Evolutionary conservation across 768 basidiomycete species (phyloP), one percentile per base, ranked within the genome.

Genomic region (Tricholomella constricta): DNA sequence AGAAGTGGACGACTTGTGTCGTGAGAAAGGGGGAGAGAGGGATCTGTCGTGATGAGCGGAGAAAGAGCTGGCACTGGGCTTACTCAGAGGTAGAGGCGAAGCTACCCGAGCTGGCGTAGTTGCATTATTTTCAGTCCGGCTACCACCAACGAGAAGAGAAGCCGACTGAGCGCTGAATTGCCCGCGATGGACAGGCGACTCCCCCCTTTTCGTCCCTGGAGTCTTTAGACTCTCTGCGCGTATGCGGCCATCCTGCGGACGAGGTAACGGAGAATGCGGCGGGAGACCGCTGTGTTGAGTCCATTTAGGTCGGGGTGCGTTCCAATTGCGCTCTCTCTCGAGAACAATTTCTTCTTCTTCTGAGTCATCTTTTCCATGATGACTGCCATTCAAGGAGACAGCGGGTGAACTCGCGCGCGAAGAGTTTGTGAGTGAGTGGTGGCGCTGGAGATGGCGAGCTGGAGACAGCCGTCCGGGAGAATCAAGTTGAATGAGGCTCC

Each of bases 271-370:
- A 15, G 59, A 58, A 9, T 32, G 36, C n/a, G 57, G 36, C 14
- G 38, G 35, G 38, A 52, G 43, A 8, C 22, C 4, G 26, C 51
- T 41, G 44, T 60, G 66, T 27, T 60, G 57, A 17, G 69, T 63
- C 85, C 85, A 86, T 45, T 72, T 77, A 6, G 82, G 84, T 32
- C 75, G 79, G n/a, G 81, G 83, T 7, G 85, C 78, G 64, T 85
- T 84, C 86, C 85, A 88, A 60, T 88, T 88, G 43, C 83, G 74
- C 66, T 88, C 86, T 43, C 84, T 77, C 58, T 79, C 77, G 42
- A 68, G 65, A 8, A 60, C 45, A 25, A 59, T 43, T 34, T 70
- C 64, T 12, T 52, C 58, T 4, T 69, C 62, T 15, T 58, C 59
- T 3, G 56, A 49, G n/a, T 72, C 72, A 22, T 69, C 57, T 27